phyloP scores from a whole-genome alignment of 225 moss, liverwort and hornwort genomes.

The Lunularia cruciata region DNA sequence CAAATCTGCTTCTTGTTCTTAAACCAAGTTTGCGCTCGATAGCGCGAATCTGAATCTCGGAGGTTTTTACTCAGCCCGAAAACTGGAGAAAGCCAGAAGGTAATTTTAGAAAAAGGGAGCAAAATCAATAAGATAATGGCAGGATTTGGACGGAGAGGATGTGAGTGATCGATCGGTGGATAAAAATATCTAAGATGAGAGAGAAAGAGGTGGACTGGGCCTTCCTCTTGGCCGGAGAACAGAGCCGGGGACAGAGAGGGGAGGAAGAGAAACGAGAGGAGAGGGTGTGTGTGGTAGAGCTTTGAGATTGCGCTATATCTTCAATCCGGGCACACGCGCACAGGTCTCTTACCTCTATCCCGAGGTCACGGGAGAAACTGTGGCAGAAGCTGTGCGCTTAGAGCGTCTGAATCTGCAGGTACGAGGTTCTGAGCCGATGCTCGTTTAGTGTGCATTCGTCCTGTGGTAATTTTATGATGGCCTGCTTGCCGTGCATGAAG shows the following conservation, averaged over 20 bases:
- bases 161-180: conserved; percentile 9
- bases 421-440: neutral
- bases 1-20: no score
- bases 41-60: conserved; percentile 1
- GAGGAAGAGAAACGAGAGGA: neutral
- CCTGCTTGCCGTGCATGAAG: no score
- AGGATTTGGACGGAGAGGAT: conserved; percentile 1
- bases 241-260: neutral
- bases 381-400: neutral
- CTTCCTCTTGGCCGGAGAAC: neutral
- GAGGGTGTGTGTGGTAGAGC: conserved; percentile 18
- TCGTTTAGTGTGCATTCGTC: no score
- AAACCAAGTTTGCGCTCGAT: neutral
- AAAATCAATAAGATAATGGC: conserved; percentile 15
- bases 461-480: no score
- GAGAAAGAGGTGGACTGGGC: neutral
- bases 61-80: neutral
- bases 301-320: conserved; percentile 19
- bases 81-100: neutral
- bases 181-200: neutral
- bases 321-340: conserved; percentile 3
- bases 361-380: conserved; percentile 6
- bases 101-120: neutral
- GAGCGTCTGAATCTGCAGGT: no score
- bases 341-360: conserved; percentile 9